These are phyloP conservation scores for Boechera divaricarpa DNA, from an alignment of 345 rosid genomes.

Conservation along the genomic window DNA sequence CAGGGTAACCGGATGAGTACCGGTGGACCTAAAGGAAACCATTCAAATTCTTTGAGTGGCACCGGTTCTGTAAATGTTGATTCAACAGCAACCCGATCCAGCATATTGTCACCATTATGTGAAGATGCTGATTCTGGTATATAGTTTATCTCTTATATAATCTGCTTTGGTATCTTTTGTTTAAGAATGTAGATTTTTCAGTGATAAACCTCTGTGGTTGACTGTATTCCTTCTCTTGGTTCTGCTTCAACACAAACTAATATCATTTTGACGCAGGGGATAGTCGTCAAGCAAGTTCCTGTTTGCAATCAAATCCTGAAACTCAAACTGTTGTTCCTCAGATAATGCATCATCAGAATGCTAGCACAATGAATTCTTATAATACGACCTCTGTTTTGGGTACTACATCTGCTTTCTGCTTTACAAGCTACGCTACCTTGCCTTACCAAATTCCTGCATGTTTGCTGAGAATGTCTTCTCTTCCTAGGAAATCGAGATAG, in stretches of 20 bases:
- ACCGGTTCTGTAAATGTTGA: conserved; percentile 64
- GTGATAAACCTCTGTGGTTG: conserved; percentile 16
- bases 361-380: conserved; percentile 46
- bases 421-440: conserved; percentile 16
- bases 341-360: conserved; percentile 44
- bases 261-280: conserved; percentile 59
- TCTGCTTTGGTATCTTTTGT: conserved; percentile 17
- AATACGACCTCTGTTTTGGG: conserved; percentile 50
- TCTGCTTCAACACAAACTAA: conserved; percentile 30
- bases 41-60: conserved; percentile 52
- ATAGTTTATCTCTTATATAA: conserved; percentile 2
- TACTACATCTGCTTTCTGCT: conserved; percentile 38
- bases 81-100: conserved; percentile 74
- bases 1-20: conserved; percentile 72
- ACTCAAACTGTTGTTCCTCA: conserved; percentile 48
- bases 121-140: conserved; percentile 97
- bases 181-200: conserved; percentile 12
- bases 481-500: conserved; percentile 51
- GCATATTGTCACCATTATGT: conserved; percentile 65
- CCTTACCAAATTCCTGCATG: conserved; percentile 19
- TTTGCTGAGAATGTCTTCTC: conserved; percentile 34
- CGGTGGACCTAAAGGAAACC: conserved; percentile 55
- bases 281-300: conserved; percentile 61
- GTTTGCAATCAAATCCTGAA: conserved; percentile 44
- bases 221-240: conserved; percentile 15